Evolutionary conservation across 2,329 filamentous ascomycete species (phyloP).

Genomic region (Xylariaceae sp.): DNA sequence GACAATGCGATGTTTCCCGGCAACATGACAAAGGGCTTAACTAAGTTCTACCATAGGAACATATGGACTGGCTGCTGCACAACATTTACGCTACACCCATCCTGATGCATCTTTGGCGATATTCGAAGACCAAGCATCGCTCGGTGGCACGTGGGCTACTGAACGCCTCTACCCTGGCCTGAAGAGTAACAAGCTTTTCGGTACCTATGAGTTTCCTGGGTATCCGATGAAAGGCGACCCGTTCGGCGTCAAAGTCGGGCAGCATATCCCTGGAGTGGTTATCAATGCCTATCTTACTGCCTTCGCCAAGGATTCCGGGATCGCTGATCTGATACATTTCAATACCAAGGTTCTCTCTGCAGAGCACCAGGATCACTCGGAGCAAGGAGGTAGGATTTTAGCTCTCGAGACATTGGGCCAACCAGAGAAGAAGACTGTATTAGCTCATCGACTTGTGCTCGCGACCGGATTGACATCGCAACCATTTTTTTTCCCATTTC

Average conservation of each 20-base stretch:
- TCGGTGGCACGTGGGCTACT: constrained; percentile 14
- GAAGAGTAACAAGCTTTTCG: constrained; percentile 15
- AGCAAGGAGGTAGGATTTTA: neutral
- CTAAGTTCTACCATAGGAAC: neutral
- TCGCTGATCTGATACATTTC: constrained; percentile 4
- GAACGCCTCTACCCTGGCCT: constrained; percentile 13
- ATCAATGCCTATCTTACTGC: constrained; percentile 12
- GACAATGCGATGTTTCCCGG: neutral
- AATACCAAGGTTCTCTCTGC: constrained; percentile 4
- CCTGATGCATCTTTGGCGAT: neutral
- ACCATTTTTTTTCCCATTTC: constrained; percentile 51
- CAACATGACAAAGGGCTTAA: too few species aligned
- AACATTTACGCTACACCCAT: neutral
- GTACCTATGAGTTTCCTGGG: constrained; percentile 14
- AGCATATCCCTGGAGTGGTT: constrained; percentile 11
- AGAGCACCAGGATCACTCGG: neutral
- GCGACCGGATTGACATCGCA: constrained; percentile 58
- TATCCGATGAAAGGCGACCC: constrained; percentile 9
- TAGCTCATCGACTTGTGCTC: constrained; percentile 43
- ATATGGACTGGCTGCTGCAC: neutral
- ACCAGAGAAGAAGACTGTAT: neutral
- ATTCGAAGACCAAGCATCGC: constrained; percentile 7
- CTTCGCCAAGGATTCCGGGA: constrained; percentile 8
- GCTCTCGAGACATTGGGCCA: neutral
- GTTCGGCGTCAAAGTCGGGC: constrained; percentile 7